phyloP scores from a whole-genome alignment of 2,329 filamentous ascomycete species.

The Achaetomium macrosporum region DNA sequence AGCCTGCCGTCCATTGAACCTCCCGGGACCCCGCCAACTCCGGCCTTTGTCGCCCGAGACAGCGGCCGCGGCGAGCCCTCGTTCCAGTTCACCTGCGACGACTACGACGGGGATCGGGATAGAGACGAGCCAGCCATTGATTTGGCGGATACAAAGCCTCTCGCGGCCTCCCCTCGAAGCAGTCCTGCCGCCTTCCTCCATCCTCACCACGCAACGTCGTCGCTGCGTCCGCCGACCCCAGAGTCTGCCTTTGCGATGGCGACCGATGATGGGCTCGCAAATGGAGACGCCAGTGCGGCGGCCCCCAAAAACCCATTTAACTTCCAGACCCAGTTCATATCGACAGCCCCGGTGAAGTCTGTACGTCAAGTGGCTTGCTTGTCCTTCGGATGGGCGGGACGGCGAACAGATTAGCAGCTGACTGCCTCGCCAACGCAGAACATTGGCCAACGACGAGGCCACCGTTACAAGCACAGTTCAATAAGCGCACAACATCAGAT shows the following conservation, averaged over 20 bases:
- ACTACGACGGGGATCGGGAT: conserved; percentile 20
- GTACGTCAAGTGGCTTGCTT: conserved; percentile 41
- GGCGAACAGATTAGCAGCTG: background rate
- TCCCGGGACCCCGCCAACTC: conserved; percentile 60
- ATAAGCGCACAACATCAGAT: conserved; percentile 86
- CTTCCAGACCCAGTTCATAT: conserved; percentile 78
- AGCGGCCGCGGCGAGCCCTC: conserved; percentile 34
- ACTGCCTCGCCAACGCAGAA: conserved; percentile 48
- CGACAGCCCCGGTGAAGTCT: conserved; percentile 70
- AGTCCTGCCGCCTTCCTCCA: conserved; percentile 22
- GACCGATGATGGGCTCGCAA: conserved; percentile 28
- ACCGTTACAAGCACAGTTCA: conserved; percentile 97
- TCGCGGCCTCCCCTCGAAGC: conserved; percentile 20
- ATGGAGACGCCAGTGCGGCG: conserved; percentile 22
- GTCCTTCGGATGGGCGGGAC: background rate
- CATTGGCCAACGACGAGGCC: conserved; percentile 84
- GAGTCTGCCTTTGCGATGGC: conserved; percentile 31
- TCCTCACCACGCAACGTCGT: conserved; percentile 16
- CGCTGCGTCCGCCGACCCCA: conserved; percentile 27
- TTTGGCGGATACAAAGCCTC: background rate
- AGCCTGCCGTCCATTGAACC: conserved; percentile 53
- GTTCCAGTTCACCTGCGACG: conserved; percentile 23
- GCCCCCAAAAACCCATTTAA: conserved; percentile 72
- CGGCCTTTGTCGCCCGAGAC: conserved; percentile 40
- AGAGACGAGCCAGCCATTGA: background rate